Base-by-base conservation (phyloP, 1,284 basidiomycete genomes). In the Leucoagaricus sp. region DNA sequence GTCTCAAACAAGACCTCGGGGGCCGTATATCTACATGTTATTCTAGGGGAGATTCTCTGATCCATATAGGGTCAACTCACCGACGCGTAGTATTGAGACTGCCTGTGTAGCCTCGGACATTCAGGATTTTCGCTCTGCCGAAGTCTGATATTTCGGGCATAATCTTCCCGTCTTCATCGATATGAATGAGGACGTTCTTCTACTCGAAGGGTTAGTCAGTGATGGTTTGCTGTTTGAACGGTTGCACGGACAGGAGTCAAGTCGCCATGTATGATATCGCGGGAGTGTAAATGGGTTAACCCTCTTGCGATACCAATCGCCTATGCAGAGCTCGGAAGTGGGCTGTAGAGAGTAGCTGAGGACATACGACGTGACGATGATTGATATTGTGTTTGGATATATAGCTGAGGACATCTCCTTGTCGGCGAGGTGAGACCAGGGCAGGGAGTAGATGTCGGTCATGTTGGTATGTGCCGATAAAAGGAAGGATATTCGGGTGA, bases 401-500 rank as follows among this genome's bases (percentile, higher is more conserved):
- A 21, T 36, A 55, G 6, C 28, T 5, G 19, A 21, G 1, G 9
- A 49, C 41, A 8, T 55, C 28, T 17, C 53, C 46, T 19, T 26
- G 25, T 29, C 53, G 34, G 38, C 21, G 31, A 10, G 53, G 53
- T 17, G 53, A 55, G 4, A 55, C 45, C 17, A 55, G 53, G 3
- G 45, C n/a, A 19, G 53, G 53, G 25, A 55, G 13, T 1, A 5
- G 8, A 2, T n/a, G n/a, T 15, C 12, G 3, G 2, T 28, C n/a
- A 5, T 13, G 6, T 12, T 17, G 5, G 23, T 41, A 48, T 2
- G 31, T 15, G 15, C 53, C 53, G 13, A 55, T 3, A 26, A 55
- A 55, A 2, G 53, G 53, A 15, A 55, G 36, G 21, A 55, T 38
- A 31, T 55, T 55, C 5, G 53, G 34, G n/a, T 55, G 53, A 21